These are phyloP conservation scores for Vaucheria bursata DNA, from an alignment of 352 stramenopile genomes.

Conservation along the genomic window DNA sequence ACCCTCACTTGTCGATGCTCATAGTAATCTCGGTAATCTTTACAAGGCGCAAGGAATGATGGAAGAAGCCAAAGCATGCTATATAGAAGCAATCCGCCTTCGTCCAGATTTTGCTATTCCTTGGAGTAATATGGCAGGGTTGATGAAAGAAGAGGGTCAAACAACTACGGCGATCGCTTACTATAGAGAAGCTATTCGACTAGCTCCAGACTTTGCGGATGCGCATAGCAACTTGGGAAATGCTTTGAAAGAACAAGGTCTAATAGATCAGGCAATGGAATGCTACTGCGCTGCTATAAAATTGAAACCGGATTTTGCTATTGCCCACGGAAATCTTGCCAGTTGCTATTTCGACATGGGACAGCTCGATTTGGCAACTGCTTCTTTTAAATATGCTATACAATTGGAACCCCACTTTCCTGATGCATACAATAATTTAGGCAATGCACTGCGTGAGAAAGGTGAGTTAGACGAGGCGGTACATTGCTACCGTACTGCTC, in stretches of 20 bases:
- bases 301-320: slow-evolving; percentile 75
- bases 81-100: slow-evolving; percentile 74
- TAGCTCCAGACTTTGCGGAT: slow-evolving; percentile 78
- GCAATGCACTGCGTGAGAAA: slow-evolving; percentile 74
- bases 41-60: slow-evolving; percentile 69
- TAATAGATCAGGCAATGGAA: slow-evolving; percentile 63
- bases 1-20: slow-evolving; percentile 76
- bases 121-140: slow-evolving; percentile 77
- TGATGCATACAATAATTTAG: slow-evolving; percentile 84
- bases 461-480: slow-evolving; percentile 61
- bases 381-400: slow-evolving; percentile 76
- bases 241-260: slow-evolving; percentile 73
- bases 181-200: slow-evolving; percentile 73
- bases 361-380: slow-evolving; percentile 67
- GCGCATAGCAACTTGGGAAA: slow-evolving; percentile 87
- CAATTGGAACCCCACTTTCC: slow-evolving; percentile 81
- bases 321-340: slow-evolving; percentile 77
- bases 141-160: slow-evolving; percentile 77
- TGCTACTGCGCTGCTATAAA: slow-evolving; percentile 70
- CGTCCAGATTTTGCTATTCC: slow-evolving; percentile 77
- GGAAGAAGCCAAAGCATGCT: slow-evolving; percentile 75
- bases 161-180: slow-evolving; percentile 67
- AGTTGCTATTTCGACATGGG: slow-evolving; percentile 75
- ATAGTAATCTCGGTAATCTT: slow-evolving; percentile 84
- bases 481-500: slow-evolving; percentile 71